Base-by-base conservation (phyloP, 768 basidiomycete genomes). In the Leccinum arenicola region DNA sequence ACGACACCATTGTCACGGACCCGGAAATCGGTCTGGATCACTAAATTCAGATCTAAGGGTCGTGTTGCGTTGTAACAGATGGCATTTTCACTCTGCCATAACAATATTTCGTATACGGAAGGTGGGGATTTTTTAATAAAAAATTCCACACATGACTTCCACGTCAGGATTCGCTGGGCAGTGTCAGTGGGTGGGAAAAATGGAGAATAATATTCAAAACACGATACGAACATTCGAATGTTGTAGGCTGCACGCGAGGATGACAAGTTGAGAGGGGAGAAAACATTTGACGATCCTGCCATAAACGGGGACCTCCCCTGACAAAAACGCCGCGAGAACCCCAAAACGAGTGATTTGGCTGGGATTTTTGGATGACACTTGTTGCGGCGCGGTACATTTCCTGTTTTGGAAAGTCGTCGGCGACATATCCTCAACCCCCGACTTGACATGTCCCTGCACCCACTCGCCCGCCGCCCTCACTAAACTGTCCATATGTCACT, bases 21-120 rank as follows among this genome's bases (percentile, higher is more conserved):
- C 72, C 72, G 72, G 72, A 73, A 72, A 72, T 74, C 72, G 74
- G 73, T 60, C 71, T 73, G 78, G 83, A 81, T 82, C 80, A 79
- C 79, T 77, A 80, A 82, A 78, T 82, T 82, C 81, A 85, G 82
- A 85, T 85, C 84, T 85, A 84, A 85, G 84, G 84, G 84, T 85
- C 84, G 79, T 73, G 78, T 79, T 82, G 82, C 77, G 75, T 77
- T 72, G 72, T 74, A 75, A 74, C 73, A 72, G 71, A 73, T 73
- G 71, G 73, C 73, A 74, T 68, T 74, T 73, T 68, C 68, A 70
- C 68, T 72, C 70, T 73, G 72, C 73, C 72, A 73, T 73, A 73
- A 74, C 61, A 67, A 74, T 70, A 68, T 73, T 73, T 73, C 72
- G 70, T 73, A 74, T 74, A 68, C 64, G 72, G 72, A 74, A 73